phyloP scores from a whole-genome alignment of 148 eudicot species.

The Camellia japonica region DNA sequence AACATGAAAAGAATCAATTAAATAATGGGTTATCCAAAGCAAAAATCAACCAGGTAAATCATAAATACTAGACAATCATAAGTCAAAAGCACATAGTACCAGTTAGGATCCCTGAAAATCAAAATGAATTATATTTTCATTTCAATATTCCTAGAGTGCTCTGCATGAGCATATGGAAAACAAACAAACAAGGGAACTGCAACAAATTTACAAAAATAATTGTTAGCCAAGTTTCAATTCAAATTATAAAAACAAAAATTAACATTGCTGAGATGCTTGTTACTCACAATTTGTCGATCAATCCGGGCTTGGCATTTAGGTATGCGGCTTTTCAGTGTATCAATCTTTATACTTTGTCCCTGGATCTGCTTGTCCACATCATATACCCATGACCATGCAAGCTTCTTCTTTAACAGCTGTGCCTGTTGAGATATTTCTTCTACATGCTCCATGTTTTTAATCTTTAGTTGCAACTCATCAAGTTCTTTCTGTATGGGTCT shows the following conservation, averaged over 20 bases:
- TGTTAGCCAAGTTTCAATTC: neutral
- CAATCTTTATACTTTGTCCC: conserved; percentile 45
- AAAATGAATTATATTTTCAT: neutral
- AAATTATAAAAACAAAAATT: neutral
- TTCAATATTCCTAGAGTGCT: neutral
- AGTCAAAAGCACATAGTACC: neutral
- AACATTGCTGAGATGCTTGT: neutral
- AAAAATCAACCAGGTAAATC: conserved; percentile 8
- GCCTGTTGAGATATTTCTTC: conserved; percentile 73
- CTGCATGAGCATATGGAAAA: neutral
- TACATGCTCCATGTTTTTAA: conserved; percentile 75
- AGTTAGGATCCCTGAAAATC: neutral
- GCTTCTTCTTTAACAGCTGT: conserved; percentile 65
- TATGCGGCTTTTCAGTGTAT: conserved; percentile 49
- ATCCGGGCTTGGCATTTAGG: conserved; percentile 62
- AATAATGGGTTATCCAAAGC: neutral
- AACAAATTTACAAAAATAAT: neutral
- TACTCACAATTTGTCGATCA: conserved; percentile 55
- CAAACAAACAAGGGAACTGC: neutral
- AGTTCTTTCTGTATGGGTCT: conserved; percentile 73
- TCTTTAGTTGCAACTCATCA: conserved; percentile 71
- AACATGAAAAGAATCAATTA: neutral
- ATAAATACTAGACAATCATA: neutral
- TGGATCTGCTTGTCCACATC: conserved; percentile 56
- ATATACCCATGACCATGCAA: conserved; percentile 95